Base-by-base conservation (phyloP, 1,284 basidiomycete species). In the Pascua guehoae region DNA sequence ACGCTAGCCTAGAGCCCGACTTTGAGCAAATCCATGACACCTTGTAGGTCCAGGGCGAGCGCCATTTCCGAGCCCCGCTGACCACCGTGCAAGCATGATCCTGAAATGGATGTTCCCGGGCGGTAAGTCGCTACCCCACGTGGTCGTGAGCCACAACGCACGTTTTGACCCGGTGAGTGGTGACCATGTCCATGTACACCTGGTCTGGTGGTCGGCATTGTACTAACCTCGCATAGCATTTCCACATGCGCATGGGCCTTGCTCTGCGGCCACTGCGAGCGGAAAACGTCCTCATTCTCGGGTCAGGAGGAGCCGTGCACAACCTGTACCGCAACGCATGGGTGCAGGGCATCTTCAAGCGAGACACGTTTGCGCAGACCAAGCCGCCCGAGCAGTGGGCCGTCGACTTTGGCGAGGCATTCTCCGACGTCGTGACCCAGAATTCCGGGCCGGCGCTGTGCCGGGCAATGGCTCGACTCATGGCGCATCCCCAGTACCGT, bases 251-350 rank as follows among this genome's bases (percentile, higher is more conserved):
- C 15, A 64, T 70, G 18, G 68, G 68, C 32, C 61, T 57, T 1
- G 68, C 68, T 0, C 49, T 68, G 10, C 60, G 66, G 7, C 51
- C 58, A 5, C 56, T 68, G 36, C 61, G 68, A 43, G 45, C 60
- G 36, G 41, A 66, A 32, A 62, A 68, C 40, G 52, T 56, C 14
- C 56, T 70, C 9, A 45, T 70, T 43, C 66, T 70, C 24, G 68
- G 68, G 2, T 62, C 66, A 2, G 68, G 68, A 2, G 68, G 68
- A 4, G 61, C 67, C 0, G 68, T 70, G 7, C 68, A 70, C 60
- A 70, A 70, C 48, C 62, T 70, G 8, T 70, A 70, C 51, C 57
- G 67, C 12, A 66, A 66, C 61, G 57, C 57, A 39, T 70, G 63
- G 61, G 47, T 50, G 5, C 64, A 65, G 32, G 54, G 59, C 38